Percentiles rank a stretch among this genome's conserved stretches.
These are phyloP conservation scores for Babesia caballi DNA, from an alignment of 169 alveolate genomes.

Conservation along the genomic window DNA sequence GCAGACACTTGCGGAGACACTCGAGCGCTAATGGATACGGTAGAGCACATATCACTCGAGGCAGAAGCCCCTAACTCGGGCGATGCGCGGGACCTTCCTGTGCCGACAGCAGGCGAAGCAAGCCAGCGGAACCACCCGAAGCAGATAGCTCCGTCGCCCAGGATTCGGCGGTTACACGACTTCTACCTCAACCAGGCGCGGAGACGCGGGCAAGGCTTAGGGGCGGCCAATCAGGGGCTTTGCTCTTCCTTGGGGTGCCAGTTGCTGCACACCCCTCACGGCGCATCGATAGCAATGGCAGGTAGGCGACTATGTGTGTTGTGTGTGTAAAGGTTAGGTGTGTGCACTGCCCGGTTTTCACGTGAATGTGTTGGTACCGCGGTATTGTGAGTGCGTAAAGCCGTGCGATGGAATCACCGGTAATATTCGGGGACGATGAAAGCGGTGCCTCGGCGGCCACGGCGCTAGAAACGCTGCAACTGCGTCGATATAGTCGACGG, in stretches of 20 bases:
- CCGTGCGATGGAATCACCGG: background rate
- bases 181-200: conserved; percentile 31
- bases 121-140: background rate
- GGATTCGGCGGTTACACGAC: conserved; percentile 42
- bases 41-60: too few species aligned
- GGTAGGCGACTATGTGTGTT: background rate
- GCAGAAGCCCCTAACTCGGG: too few species aligned
- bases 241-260: background rate
- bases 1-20: too few species aligned
- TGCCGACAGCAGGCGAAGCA: too few species aligned
- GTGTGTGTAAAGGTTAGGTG: background rate
- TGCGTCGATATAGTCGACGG: too few species aligned
- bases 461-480: background rate
- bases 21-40: too few species aligned
- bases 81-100: too few species aligned
- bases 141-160: conserved; percentile 15
- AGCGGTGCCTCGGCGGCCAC: background rate
- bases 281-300: background rate
- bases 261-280: conserved; percentile 5
- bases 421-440: background rate
- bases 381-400: background rate
- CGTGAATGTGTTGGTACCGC: too few species aligned
- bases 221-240: background rate
- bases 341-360: too few species aligned
- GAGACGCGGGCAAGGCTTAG: background rate